Evolutionary conservation across 2,329 filamentous ascomycete genomes (phyloP), one percentile per base, ranked within the genome.

Genomic region (Botrytis fabae): DNA sequence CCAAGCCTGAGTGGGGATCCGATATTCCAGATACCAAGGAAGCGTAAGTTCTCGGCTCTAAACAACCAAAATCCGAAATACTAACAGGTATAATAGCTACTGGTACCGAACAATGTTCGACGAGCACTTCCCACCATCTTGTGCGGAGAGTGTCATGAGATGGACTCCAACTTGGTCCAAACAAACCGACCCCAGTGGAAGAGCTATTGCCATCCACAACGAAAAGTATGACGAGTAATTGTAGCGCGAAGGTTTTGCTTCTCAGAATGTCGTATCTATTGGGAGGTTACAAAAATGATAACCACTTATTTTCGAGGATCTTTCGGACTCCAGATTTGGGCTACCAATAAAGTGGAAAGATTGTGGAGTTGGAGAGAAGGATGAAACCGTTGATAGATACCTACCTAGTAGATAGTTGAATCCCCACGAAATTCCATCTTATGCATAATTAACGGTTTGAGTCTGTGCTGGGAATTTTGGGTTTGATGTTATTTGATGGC

Each of bases 21-120:
- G 97, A 99, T 81, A 89, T 97, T 75, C 97, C 96, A 16, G 95
- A 98, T 81, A 95, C 92, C 81, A 99, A 99, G 89, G 96, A 99
- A 85, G 96, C 94, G 85, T 95, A 90, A 79, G 90, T 86, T 14
- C 20, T 28, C 66, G 6, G 28, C 14, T 72, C 48, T 73, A 22
- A 70, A 32, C 35, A 62, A 25, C 5, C 7, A 32, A 14, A 40
- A 1, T 38, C 18, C 35, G 8, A 28, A 32, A 14, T 62, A 59
- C 54, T 62, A 10, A 68, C 66, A 70, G 14, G 61, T 42, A 20
- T 46, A 64, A 65, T 78, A 92, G 90, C 64, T 97, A 97, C 88
- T 99, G 96, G 96, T 99, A 99, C 86, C 92, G 96, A 80, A 88
- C 86, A 82, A 98, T 99, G 95, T 99, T 98, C 82, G 96, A 99